Conservation (phyloP, 192 early-diverging fungal species). For the Entomortierella beljakovae region DNA sequence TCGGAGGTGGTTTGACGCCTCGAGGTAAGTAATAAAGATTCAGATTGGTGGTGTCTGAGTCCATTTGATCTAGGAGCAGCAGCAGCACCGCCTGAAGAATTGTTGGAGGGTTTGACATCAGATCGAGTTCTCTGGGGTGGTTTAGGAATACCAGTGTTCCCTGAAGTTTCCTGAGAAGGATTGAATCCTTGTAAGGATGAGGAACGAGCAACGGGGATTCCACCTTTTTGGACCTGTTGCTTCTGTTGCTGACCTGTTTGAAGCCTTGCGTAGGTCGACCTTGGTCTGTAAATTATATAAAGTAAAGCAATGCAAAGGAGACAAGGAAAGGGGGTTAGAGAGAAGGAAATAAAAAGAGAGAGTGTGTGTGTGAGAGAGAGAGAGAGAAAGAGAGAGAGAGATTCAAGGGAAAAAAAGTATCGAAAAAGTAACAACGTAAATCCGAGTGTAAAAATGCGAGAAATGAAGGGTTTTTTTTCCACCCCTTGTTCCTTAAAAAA, state of each 20-base stretch:
- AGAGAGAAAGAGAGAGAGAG: neutral
- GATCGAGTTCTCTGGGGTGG: slow-evolving; percentile 30
- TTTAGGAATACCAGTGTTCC: slow-evolving; percentile 20
- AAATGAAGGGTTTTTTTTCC: too few relatives aligned
- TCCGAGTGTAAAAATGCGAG: too few relatives aligned
- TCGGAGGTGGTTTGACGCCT: slow-evolving; percentile 6
- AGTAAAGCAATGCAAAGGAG: neutral
- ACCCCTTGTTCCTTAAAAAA: too few relatives aligned
- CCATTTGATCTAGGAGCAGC: neutral
- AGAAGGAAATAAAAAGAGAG: neutral
- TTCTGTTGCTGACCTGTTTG: slow-evolving; percentile 12
- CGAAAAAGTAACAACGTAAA: too few relatives aligned
- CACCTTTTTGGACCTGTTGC: slow-evolving; percentile 1
- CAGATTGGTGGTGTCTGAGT: slow-evolving; percentile 29
- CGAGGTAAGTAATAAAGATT: neutral
- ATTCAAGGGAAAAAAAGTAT: neutral
- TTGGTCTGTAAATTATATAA: slow-evolving; percentile 17
- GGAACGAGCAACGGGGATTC: slow-evolving; percentile 26
- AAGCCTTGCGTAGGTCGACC: slow-evolving; percentile 17
- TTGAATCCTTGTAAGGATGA: slow-evolving; percentile 15
- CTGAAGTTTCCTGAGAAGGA: neutral
- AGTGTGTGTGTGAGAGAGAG: neutral
- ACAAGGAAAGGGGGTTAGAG: slow-evolving; percentile 10
- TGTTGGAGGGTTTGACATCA: slow-evolving; percentile 4
- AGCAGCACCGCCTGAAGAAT: neutral